Evolutionary conservation across 2,329 filamentous ascomycete species (phyloP).

Genomic region (Xylariaceae sp.): DNA sequence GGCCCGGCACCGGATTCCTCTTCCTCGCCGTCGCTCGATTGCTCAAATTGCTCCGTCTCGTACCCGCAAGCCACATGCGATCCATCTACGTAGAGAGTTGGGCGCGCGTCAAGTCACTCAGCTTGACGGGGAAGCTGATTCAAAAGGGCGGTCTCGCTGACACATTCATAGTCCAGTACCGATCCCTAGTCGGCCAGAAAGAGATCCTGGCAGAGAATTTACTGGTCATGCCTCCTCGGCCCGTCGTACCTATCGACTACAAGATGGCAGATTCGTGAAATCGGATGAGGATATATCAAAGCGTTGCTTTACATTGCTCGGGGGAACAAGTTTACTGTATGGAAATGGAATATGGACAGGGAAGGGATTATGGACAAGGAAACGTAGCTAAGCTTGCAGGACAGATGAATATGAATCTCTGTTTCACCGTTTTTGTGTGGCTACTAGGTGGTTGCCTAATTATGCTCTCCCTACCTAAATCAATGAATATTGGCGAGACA

Average conservation of each 20-base stretch:
- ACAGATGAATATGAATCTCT: too few species aligned
- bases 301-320: not conserved
- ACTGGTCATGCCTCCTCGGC: conserved; percentile 12
- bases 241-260: conserved; percentile 1
- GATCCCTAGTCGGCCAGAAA: conserved; percentile 1
- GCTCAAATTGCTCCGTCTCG: conserved; percentile 41
- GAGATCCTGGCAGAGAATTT: conserved; percentile 13
- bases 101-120: conserved; percentile 77
- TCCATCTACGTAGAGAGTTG: conserved; percentile 89
- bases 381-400: too few species aligned
- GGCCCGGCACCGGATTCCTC: conserved; percentile 81
- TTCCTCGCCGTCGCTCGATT: conserved; percentile 49
- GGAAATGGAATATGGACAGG: not conserved
- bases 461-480: too few species aligned
- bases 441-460: too few species aligned
- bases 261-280: not conserved
- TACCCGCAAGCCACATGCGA: conserved; percentile 53
- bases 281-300: too few species aligned
- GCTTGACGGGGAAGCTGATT: conserved; percentile 76
- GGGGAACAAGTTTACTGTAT: too few species aligned
- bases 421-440: too few species aligned
- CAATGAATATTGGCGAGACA: too few species aligned
- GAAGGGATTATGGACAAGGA: not conserved
- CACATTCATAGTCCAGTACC: conserved; percentile 16
- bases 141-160: conserved; percentile 16